Base-by-base conservation (phyloP, 106 monocot species). In the Phalaenopsis equestris region DNA sequence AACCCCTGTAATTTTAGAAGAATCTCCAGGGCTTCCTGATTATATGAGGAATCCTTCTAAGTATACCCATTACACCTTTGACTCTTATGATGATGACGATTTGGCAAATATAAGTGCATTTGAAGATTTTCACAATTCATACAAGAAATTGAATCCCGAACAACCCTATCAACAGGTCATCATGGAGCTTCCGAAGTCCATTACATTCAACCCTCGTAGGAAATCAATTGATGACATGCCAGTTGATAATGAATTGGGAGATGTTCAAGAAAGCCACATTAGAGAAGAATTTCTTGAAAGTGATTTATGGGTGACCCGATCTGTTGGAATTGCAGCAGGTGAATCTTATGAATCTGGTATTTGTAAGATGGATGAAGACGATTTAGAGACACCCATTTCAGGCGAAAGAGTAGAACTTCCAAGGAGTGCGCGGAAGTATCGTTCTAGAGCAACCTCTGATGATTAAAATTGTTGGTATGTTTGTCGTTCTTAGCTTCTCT, bases 1-100 rank as follows among this genome's bases (percentile, higher is more conserved):
- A 17, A 38, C 42, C 77, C 43, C 72, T 8, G n/a, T 76, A 12
- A 2, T 73, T 8, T 41, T 38, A 3, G 84, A 83, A 75, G 83
- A 80, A 42, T 75, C 88, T 1, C 73, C 72, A 56, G 82, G 36
- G 6, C 75, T 93, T 83, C 99, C 99, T 76, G 99, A 99, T 80
- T 91, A 99, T 56, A 4, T 95, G 30, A 88, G 80, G 67, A 99
- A 95, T 79, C 99, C 93, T 36, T 91, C 91, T 0, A 99, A 93
- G 73, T 95, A 95, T 73, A 86, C 87, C 1, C 57, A 76, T 38
- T 95, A 99, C 84, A 85, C 88, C 48, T 82, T 99, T 42, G 90
- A 90, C 77, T 49, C 80, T 18, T 72, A 88, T 7, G 88, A 84
- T 5, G 73, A 76, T 1, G 72, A 80, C 77, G 87, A 90, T n/a